Percentiles rank a stretch among this genome's conserved stretches.
Conservation (phyloP, 257 asterid species). For the Solanum medicagineum region DNA sequence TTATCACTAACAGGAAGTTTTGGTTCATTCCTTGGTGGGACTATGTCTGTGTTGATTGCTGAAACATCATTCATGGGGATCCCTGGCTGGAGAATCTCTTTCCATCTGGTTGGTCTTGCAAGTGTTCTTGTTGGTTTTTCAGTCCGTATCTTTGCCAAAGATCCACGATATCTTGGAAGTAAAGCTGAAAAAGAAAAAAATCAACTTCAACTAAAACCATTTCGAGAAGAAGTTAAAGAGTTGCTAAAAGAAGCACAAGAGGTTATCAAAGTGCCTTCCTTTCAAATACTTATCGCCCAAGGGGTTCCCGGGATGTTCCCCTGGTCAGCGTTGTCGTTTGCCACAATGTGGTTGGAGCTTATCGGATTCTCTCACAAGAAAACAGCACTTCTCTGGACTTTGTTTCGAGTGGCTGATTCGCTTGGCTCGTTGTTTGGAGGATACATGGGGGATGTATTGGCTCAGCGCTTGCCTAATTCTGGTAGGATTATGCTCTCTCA, state of each 20-base stretch:
- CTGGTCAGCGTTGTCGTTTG: neutral
- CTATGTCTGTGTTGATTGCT: conserved; percentile 47
- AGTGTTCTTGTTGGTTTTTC: conserved; percentile 56
- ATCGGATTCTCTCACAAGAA: conserved; percentile 32
- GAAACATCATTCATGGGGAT: conserved; percentile 55
- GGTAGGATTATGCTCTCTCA: conserved; percentile 71
- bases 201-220: conserved; percentile 1
- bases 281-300: neutral
- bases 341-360: conserved; percentile 3
- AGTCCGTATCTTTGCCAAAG: conserved; percentile 55
- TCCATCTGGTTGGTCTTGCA: conserved; percentile 51
- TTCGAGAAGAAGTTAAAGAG: neutral
- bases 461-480: conserved; percentile 45
- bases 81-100: conserved; percentile 83
- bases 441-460: conserved; percentile 59
- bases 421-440: conserved; percentile 75
- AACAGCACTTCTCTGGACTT: conserved; percentile 48
- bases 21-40: conserved; percentile 68
- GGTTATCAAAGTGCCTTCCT: conserved; percentile 7
- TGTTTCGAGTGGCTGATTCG: conserved; percentile 45
- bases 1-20: conserved; percentile 42
- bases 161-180: conserved; percentile 34
- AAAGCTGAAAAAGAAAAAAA: conserved; percentile 16
- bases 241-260: conserved; percentile 47
- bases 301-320: neutral